A percentile compares a stretch with the other conserved stretches of the same genome.
Conservation (phyloP, 83 land plant species). For the Diphasiastrum complanatum region DNA sequence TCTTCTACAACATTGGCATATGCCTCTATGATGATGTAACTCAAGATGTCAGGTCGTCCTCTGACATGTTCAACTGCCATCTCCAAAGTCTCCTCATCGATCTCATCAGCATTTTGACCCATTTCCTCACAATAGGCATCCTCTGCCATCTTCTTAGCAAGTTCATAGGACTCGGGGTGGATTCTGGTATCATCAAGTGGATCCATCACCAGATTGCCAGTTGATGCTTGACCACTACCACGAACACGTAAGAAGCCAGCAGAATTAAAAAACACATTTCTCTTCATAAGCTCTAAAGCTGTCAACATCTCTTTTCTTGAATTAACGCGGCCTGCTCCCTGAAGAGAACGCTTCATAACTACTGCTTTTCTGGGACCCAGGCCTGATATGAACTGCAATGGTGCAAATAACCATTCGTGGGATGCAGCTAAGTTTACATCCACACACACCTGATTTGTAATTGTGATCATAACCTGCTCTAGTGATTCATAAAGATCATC, state of each 20-base stretch:
- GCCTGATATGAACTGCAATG: slow-evolving; percentile 85
- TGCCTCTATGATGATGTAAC: slow-evolving; percentile 44
- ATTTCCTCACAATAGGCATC: slow-evolving; percentile 53
- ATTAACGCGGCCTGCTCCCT: slow-evolving; percentile 62
- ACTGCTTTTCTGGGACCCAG: slow-evolving; percentile 96
- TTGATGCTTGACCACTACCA: slow-evolving; percentile 69
- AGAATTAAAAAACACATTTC: slow-evolving; percentile 69
- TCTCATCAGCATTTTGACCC: slow-evolving; percentile 41
- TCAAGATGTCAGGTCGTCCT: slow-evolving; percentile 50
- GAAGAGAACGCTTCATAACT: slow-evolving; percentile 62
- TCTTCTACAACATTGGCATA: slow-evolving; percentile 33
- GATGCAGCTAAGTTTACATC: slow-evolving; percentile 77
- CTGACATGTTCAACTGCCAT: slow-evolving; percentile 91
- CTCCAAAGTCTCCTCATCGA: slow-evolving; percentile 71
- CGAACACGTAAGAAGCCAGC: slow-evolving; percentile 84
- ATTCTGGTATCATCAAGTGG: slow-evolving; percentile 92
- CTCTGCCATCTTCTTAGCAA: slow-evolving; percentile 77
- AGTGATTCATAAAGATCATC: slow-evolving; percentile 82
- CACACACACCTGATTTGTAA: slow-evolving; percentile 82
- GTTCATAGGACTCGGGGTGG: slow-evolving; percentile 84
- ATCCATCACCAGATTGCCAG: slow-evolving; percentile 62
- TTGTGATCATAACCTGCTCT: slow-evolving; percentile 86
- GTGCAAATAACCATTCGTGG: slow-evolving; percentile 92
- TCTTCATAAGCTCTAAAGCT: slow-evolving; percentile 44
- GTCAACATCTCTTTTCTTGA: slow-evolving; percentile 64